Conservation (phyloP, 257 asterid species). For the Solanum phureja region DNA sequence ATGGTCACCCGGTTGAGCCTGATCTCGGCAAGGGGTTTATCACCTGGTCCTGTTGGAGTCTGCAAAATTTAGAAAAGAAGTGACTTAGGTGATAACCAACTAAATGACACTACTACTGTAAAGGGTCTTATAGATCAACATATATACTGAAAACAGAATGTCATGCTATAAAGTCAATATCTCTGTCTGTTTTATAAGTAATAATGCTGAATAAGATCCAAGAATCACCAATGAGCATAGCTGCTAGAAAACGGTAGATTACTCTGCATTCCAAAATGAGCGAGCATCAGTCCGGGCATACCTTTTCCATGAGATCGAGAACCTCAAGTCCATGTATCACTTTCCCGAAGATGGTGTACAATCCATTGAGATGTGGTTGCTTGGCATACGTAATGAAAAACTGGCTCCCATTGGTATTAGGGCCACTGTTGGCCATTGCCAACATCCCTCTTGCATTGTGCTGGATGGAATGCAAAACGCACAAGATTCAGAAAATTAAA, state of each 20-base stretch:
- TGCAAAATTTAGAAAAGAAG: conserved; percentile 15
- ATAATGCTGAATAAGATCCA: not conserved
- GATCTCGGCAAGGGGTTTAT: conserved; percentile 86
- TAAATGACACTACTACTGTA: not conserved
- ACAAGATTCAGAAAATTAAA: not conserved
- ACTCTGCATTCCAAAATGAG: not conserved
- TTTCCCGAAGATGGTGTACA: conserved; percentile 86
- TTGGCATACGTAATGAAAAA: conserved; percentile 74
- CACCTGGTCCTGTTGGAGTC: conserved; percentile 92
- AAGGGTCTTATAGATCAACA: not conserved
- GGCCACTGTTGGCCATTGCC: conserved; percentile 94
- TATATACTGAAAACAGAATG: not conserved
- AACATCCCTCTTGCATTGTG: conserved; percentile 96
- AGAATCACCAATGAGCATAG: not conserved
- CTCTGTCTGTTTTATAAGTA: not conserved
- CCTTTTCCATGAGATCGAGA: conserved; percentile 98
- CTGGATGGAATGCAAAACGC: conserved; percentile 22
- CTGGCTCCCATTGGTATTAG: conserved; percentile 97
- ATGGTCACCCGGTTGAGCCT: conserved; percentile 81
- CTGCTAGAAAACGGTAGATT: too few relatives aligned
- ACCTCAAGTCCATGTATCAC: conserved; percentile 96
- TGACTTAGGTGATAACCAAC: not conserved
- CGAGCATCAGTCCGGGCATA: not conserved
- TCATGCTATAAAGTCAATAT: not conserved
- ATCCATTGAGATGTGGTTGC: conserved; percentile 92